Percentiles rank a stretch among this genome's conserved stretches.
phyloP scores from a whole-genome alignment of 345 rosid genomes.

The Clarkia xantiana region DNA sequence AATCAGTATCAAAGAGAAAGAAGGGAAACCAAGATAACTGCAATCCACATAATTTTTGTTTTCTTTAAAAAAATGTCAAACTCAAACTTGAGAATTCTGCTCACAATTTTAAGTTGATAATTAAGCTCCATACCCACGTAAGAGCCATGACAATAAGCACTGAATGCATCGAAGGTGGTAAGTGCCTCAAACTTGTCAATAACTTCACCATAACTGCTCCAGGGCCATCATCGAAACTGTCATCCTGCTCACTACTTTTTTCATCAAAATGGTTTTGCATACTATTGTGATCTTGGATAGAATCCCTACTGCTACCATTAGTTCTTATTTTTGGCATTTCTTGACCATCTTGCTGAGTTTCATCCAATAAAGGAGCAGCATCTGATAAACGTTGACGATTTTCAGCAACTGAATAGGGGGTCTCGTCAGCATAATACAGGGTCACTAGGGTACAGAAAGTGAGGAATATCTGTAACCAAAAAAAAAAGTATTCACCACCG shows the following conservation, averaged over 20 bases:
- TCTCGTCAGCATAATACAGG: conserved; percentile 74
- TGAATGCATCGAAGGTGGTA: conserved; percentile 85
- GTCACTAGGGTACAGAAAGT: conserved; percentile 73
- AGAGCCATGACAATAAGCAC: conserved; percentile 93
- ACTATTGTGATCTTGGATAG: conserved; percentile 22
- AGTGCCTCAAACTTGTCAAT: conserved; percentile 87
- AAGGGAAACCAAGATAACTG: conserved; percentile 98
- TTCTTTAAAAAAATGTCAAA: no score
- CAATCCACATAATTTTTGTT: conserved; percentile 8
- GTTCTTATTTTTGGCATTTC: conserved; percentile 31
- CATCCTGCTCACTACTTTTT: conserved; percentile 29
- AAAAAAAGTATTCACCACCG: background rate
- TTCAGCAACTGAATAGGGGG: conserved; percentile 38
- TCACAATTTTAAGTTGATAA: background rate
- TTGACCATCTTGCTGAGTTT: conserved; percentile 28
- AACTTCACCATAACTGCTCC: conserved; percentile 85
- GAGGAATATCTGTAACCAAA: conserved; percentile 60
- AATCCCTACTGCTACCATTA: conserved; percentile 21
- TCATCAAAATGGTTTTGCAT: conserved; percentile 22
- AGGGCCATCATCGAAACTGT: conserved; percentile 54
- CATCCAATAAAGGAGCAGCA: conserved; percentile 74
- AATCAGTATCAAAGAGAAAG: conserved; percentile 94
- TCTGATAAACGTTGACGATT: conserved; percentile 31
- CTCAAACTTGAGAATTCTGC: background rate
- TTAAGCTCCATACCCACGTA: conserved; percentile 57